A percentile compares a stretch with the other conserved stretches of the same genome.
Conservation (phyloP, 768 basidiomycete species). For the Mycena vulgaris region DNA sequence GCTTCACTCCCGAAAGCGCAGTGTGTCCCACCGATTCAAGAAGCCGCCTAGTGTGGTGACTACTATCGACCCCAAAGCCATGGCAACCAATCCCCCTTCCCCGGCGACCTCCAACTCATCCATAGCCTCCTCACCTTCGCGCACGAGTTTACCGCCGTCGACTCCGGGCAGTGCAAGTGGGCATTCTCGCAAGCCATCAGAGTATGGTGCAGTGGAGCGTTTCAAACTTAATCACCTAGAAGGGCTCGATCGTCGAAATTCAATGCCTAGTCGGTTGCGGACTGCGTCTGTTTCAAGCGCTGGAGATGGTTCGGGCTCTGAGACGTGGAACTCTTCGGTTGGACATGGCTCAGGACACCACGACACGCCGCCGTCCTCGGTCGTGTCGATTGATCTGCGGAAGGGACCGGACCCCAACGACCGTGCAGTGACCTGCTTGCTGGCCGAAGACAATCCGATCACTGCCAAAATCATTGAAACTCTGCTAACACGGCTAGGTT, state of each 20-base stretch:
- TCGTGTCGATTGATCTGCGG: constrained; percentile 87
- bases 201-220: constrained; percentile 88
- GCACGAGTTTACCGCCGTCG: constrained; percentile 78
- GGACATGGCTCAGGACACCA: constrained; percentile 69
- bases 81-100: constrained; percentile 87
- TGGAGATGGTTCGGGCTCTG: constrained; percentile 85
- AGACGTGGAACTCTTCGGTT: constrained; percentile 75
- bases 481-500: constrained; percentile 92
- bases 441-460: constrained; percentile 99
- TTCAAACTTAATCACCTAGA: constrained; percentile 90
- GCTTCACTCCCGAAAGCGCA: constrained; percentile 78
- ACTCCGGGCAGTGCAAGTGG: constrained; percentile 75
- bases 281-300: constrained; percentile 89
- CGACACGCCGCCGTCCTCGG: constrained; percentile 86
- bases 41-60: constrained; percentile 87
- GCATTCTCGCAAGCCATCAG: constrained; percentile 90
- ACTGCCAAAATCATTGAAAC: constrained; percentile 98
- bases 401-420: constrained; percentile 85
- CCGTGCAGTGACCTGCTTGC: constrained; percentile 91
- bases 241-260: constrained; percentile 76
- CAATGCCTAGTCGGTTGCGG: constrained; percentile 90
- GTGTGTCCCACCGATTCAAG: constrained; percentile 86
- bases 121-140: constrained; percentile 90
- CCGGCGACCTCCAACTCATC: constrained; percentile 94
- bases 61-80: constrained; percentile 71